Evolutionary conservation across 2,329 filamentous ascomycete species (phyloP), one percentile per base, ranked within the genome.

Genomic region (Periconia macrospinosa): DNA sequence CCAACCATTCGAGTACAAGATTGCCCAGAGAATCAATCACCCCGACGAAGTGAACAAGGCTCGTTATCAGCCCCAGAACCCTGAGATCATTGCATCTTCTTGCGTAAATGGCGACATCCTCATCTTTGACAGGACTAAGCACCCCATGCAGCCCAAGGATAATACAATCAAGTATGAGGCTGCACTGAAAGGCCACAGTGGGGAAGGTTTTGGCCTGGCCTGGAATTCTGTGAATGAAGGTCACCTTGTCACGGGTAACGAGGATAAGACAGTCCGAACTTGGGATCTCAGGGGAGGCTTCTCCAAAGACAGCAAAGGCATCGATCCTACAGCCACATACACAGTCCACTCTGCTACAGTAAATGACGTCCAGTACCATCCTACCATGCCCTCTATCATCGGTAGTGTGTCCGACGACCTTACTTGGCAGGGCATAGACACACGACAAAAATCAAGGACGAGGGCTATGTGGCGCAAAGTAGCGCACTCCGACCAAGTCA

Each of bases 31-130:
- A 75, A 99, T 99, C 71, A 90, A 96, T 72, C 94, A 99, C 72
- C 92, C 92, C 15, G 90, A 91, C 59, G 94, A 99, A 75, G 92
- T 99, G 71, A 99, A 99, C 82, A 99, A 97, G 79, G 95, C 94
- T 15, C 88, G 94, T 62, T 97, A 97, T 72, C 92, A 97, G 76
- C 94, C 94, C 13, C 93, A 97, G 73, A 99, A 99, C 69, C 92
- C 93, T 6, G 92, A 99, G 68, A 87, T 99, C 53, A 95, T 99
- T 66, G 94, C 94, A 2, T 97, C 94, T 0, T 87, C 97, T 76
- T 92, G 91, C 60, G 86, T 91, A 8, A 90, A 97, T 72, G 90
- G 91, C 58, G 88, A 86, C 61, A 90, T 97, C 41, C 86, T 97
- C 72, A 86, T 99, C 62, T 99, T 95, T 78, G 94, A 99, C 78